Evolutionary conservation across 2,329 filamentous ascomycete genomes (phyloP).

Genomic region (Diaporthe citrichinensis): DNA sequence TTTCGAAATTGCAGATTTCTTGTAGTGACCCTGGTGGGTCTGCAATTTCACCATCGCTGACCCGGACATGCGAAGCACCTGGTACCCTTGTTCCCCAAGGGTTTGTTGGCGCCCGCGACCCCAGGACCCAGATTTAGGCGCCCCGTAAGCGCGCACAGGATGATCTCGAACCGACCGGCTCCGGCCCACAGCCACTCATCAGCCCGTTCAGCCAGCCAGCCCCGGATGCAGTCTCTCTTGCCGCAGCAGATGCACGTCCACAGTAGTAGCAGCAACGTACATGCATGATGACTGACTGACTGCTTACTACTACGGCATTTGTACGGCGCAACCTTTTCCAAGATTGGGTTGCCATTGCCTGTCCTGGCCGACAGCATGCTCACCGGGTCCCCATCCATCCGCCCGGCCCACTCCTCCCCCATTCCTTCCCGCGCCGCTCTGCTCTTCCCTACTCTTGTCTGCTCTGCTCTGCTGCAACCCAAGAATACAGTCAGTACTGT

Average conservation of each 20-base stretch:
- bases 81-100: background rate
- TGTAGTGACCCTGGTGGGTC: no score
- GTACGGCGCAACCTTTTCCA: background rate
- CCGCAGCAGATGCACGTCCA: conserved; percentile 21
- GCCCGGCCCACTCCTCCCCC: conserved; percentile 20
- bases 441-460: background rate
- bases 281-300: background rate
- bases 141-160: conserved; percentile 37
- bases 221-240: background rate
- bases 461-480: background rate
- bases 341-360: conserved; percentile 11
- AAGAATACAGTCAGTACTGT: conserved; percentile 7
- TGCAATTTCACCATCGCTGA: no score
- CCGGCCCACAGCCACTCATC: conserved; percentile 35
- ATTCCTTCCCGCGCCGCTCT: conserved; percentile 22
- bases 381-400: conserved; percentile 27
- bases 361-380: conserved; percentile 20
- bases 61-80: conserved; percentile 4
- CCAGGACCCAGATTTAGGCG: conserved; percentile 32
- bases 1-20: no score
- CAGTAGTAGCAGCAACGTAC: background rate
- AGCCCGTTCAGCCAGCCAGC: conserved; percentile 4
- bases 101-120: conserved; percentile 29
- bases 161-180: conserved; percentile 15
- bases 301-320: conserved; percentile 2